Evolutionary conservation across 139 green algal species (phyloP).

Genomic region (Zygnema circumcarinatum): DNA sequence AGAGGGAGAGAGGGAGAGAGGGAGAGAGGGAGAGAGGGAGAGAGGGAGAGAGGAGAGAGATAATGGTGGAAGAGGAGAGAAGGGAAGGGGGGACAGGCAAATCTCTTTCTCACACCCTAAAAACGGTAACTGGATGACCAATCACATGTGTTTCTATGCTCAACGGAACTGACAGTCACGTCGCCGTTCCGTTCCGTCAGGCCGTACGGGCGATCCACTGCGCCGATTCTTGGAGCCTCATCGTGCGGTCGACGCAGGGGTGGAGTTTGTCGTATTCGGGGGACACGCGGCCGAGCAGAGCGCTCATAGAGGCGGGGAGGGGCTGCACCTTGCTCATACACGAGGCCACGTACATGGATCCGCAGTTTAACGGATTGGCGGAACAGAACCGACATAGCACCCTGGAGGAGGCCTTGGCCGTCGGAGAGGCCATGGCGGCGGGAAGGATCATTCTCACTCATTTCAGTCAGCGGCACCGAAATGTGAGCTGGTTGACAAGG

Average conservation of each 20-base stretch:
- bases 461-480: conserved; percentile 21
- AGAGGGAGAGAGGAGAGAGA: too few species aligned
- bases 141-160: too few species aligned
- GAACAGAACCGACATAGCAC: not conserved
- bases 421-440: not conserved
- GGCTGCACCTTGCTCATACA: conserved; percentile 90
- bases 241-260: conserved; percentile 54
- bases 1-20: not conserved
- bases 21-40: not conserved
- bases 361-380: not conserved
- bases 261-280: conserved; percentile 81
- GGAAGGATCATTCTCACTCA: conserved; percentile 11
- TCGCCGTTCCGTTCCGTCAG: too few species aligned
- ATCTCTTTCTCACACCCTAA: too few species aligned
- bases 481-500: conserved; percentile 13
- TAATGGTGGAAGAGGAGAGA: too few species aligned
- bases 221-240: conserved; percentile 74
- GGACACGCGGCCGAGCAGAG: conserved; percentile 83
- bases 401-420: conserved; percentile 1
- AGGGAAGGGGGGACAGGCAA: too few species aligned
- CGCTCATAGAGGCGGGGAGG: conserved; percentile 75
- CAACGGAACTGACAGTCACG: too few species aligned
- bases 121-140: too few species aligned
- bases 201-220: conserved; percentile 73
- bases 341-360: conserved; percentile 90